Percentiles rank a stretch among this genome's conserved stretches.
These are phyloP conservation scores for Mortierella hygrophila DNA, from an alignment of 192 early-diverging fungal genomes.

Conservation along the genomic window DNA sequence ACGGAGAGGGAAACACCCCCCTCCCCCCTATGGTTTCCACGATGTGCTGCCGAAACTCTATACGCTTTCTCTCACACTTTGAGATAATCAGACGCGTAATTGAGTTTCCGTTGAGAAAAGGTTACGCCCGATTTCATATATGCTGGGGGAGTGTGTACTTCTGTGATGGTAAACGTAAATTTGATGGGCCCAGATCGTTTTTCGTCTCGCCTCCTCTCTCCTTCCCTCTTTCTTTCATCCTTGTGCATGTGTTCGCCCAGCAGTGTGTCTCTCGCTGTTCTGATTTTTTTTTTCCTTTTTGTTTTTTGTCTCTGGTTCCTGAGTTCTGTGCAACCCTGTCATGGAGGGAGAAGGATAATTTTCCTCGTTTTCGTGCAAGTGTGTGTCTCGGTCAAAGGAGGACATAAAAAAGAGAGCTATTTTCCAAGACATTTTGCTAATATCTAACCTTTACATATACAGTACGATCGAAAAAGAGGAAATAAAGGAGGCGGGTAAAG, in stretches of 20 bases:
- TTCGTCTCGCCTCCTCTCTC: background rate
- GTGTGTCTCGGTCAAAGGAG: background rate
- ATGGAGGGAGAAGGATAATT: background rate
- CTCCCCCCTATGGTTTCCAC: no score
- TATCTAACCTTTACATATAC: background rate
- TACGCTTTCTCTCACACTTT: no score
- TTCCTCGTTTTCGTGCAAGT: background rate
- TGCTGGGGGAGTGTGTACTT: background rate
- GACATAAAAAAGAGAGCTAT: background rate
- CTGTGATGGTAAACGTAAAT: background rate
- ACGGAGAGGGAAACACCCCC: no score
- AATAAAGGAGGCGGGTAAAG: background rate
- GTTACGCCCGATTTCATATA: no score
- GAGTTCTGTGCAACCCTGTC: background rate
- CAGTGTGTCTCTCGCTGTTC: background rate
- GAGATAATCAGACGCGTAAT: no score
- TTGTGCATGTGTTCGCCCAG: background rate
- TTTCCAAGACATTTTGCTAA: background rate
- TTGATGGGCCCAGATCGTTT: background rate
- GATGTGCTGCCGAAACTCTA: no score
- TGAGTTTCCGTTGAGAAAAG: no score
- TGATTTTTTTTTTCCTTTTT: background rate
- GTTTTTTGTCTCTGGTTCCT: background rate
- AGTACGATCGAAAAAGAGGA: background rate
- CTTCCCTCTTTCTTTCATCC: no score